Evolutionary conservation across 2,329 filamentous ascomycete genomes (phyloP).

Genomic region (Cladorrhinum sp.): DNA sequence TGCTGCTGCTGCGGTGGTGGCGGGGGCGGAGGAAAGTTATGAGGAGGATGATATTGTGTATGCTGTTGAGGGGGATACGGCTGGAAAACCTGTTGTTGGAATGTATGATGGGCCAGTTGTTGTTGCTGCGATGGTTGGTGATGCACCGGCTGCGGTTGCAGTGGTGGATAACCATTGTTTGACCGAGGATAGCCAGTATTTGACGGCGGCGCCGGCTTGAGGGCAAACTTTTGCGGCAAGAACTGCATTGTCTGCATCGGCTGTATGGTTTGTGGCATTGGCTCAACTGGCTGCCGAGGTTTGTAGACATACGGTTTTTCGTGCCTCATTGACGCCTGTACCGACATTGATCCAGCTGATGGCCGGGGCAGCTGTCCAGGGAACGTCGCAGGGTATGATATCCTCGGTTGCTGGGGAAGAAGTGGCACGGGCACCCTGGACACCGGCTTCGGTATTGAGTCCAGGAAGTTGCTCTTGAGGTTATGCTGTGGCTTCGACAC

Average conservation of each 20-base stretch:
- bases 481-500: slow-evolving; percentile 59
- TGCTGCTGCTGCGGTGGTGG: slow-evolving; percentile 3
- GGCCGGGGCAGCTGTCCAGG: slow-evolving; percentile 5
- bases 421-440: slow-evolving; percentile 26
- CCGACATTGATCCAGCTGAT: slow-evolving; percentile 5
- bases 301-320: slow-evolving; percentile 56
- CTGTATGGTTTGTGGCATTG: slow-evolving; percentile 39
- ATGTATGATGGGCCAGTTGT: slow-evolving; percentile 6
- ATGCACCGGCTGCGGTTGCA: slow-evolving; percentile 9
- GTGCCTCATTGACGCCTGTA: slow-evolving; percentile 25
- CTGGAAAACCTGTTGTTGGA: slow-evolving; percentile 16
- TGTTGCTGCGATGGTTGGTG: slow-evolving; percentile 15
- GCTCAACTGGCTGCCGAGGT: slow-evolving; percentile 39
- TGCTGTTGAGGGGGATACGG: slow-evolving; percentile 1
- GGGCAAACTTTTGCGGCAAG: slow-evolving; percentile 37
- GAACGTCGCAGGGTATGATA: slow-evolving; percentile 20
- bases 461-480: slow-evolving; percentile 67
- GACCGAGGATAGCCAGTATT: slow-evolving; percentile 21
- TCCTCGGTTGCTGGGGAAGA: slow-evolving; percentile 24
- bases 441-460: slow-evolving; percentile 56
- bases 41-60: slow-evolving; percentile 2
- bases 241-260: slow-evolving; percentile 32
- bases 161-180: slow-evolving; percentile 9
- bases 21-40: neutral
- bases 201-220: slow-evolving; percentile 28